Conservation (phyloP, 345 rosid species). For the Erucastrum elatum region DNA sequence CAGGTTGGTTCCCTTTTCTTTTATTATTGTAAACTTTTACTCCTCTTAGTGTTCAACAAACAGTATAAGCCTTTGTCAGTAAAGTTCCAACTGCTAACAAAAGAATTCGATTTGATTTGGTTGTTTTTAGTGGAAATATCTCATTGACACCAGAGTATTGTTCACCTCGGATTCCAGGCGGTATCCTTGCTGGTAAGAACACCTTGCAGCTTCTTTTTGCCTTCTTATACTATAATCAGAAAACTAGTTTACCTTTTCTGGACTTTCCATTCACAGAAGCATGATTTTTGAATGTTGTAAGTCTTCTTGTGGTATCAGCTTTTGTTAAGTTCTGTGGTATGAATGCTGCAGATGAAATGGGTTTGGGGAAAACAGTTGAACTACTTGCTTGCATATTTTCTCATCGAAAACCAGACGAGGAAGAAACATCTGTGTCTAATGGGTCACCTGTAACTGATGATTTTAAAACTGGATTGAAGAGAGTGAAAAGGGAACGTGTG, state of each 20-base stretch:
- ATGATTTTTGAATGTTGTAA: no score
- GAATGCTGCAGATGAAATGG: slow-evolving; percentile 86
- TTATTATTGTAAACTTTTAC: neutral
- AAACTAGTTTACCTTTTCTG: neutral
- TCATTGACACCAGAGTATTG: slow-evolving; percentile 56
- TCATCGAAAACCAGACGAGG: slow-evolving; percentile 54
- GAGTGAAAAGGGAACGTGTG: slow-evolving; percentile 82
- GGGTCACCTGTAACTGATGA: slow-evolving; percentile 38
- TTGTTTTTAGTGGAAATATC: slow-evolving; percentile 72
- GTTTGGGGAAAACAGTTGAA: slow-evolving; percentile 95
- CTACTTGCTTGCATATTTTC: slow-evolving; percentile 87
- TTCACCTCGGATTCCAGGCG: slow-evolving; percentile 70
- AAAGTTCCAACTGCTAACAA: slow-evolving; percentile 10
- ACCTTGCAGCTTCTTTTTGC: slow-evolving; percentile 16
- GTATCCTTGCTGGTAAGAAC: slow-evolving; percentile 90
- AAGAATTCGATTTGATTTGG: slow-evolving; percentile 25
- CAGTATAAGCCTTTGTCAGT: slow-evolving; percentile 11
- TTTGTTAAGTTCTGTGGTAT: slow-evolving; percentile 15
- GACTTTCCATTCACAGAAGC: neutral
- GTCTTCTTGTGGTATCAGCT: neutral
- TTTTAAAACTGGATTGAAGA: slow-evolving; percentile 48
- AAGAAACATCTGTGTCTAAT: slow-evolving; percentile 42
- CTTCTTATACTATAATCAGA: slow-evolving; percentile 6
- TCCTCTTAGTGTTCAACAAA: neutral
- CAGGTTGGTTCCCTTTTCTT: slow-evolving; percentile 51